Conservation (phyloP, 2,329 filamentous ascomycete species). For the Aspergillus pseudonomiae region DNA sequence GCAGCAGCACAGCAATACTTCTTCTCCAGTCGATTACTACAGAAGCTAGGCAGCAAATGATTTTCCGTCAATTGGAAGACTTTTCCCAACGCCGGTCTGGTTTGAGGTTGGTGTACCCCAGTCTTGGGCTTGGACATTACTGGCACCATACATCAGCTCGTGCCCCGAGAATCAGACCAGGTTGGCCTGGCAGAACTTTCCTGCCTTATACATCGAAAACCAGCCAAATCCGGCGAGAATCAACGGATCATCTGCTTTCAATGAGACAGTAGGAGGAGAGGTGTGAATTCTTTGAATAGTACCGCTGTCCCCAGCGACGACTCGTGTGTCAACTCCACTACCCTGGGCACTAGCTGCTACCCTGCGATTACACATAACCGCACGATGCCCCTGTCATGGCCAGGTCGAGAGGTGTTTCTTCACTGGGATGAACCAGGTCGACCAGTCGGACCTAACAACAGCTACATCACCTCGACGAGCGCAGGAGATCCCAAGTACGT, state of each 20-base stretch:
- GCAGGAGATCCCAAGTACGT: conserved; percentile 67
- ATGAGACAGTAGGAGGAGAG: conserved; percentile 59
- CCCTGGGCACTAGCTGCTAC: no score
- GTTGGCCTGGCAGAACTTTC: conserved; percentile 84
- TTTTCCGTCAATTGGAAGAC: conserved; percentile 79
- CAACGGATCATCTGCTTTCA: conserved; percentile 63
- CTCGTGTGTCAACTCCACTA: no score
- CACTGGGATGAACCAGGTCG: conserved; percentile 72
- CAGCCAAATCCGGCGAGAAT: conserved; percentile 73
- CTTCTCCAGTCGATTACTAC: conserved; percentile 76
- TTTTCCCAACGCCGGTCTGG: conserved; percentile 82
- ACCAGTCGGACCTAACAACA: conserved; percentile 77
- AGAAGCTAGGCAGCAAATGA: conserved; percentile 80
- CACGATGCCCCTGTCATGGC: conserved; percentile 70
- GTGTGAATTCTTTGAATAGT: conserved; percentile 43
- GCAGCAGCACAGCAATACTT: conserved; percentile 71
- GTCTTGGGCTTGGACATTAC: conserved; percentile 80
- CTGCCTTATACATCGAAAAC: conserved; percentile 70
- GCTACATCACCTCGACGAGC: conserved; percentile 67
- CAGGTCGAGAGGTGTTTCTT: conserved; percentile 70
- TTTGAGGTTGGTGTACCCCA: conserved; percentile 79
- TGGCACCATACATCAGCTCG: conserved; percentile 78
- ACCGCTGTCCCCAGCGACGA: no score
- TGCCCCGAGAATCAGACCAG: conserved; percentile 75
- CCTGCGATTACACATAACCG: conserved; percentile 71